phyloP scores from a whole-genome alignment of 495 filamentous ascomycete species.

The Annulohypoxylon stygium region DNA sequence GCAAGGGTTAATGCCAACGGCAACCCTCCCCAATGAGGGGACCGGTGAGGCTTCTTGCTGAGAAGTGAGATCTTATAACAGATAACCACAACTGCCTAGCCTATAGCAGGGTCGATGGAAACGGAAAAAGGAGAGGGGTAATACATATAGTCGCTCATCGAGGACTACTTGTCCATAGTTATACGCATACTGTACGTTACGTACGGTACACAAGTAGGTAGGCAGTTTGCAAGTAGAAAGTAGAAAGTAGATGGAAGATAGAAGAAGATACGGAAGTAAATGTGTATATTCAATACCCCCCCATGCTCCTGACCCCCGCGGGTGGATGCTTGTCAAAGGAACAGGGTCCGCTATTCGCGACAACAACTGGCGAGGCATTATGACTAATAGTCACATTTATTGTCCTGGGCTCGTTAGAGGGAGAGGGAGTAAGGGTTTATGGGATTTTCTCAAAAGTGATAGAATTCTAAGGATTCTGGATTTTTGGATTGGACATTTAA shows the following conservation, averaged over 20 bases:
- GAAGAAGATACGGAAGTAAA: not conserved
- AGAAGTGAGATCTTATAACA: conserved; percentile 12
- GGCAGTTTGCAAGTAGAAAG: not conserved
- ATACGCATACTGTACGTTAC: not conserved
- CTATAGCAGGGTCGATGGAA: not conserved
- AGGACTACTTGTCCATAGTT: not conserved
- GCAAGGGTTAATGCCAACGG: conserved; percentile 26
- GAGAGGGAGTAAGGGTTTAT: not conserved
- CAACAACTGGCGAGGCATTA: conserved; percentile 19
- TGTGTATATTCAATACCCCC: not conserved
- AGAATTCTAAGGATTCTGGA: not conserved
- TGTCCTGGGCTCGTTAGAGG: not conserved
- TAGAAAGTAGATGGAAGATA: not conserved
- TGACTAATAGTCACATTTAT: conserved; percentile 26
- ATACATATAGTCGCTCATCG: conserved; percentile 3
- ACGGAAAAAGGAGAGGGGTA: conserved; percentile 8
- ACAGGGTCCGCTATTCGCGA: conserved; percentile 23
- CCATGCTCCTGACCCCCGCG: conserved; percentile 23
- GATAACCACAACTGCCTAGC: conserved; percentile 7
- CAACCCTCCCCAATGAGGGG: conserved; percentile 3
- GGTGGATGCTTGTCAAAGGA: conserved; percentile 35
- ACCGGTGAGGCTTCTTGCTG: conserved; percentile 21
- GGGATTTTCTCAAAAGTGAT: conserved; percentile 27
- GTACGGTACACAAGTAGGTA: not conserved
- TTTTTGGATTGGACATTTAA: conserved; percentile 6